These are phyloP conservation scores for Entomortierella chlamydospora DNA, from an alignment of 192 early-diverging fungal genomes.

Conservation along the genomic window DNA sequence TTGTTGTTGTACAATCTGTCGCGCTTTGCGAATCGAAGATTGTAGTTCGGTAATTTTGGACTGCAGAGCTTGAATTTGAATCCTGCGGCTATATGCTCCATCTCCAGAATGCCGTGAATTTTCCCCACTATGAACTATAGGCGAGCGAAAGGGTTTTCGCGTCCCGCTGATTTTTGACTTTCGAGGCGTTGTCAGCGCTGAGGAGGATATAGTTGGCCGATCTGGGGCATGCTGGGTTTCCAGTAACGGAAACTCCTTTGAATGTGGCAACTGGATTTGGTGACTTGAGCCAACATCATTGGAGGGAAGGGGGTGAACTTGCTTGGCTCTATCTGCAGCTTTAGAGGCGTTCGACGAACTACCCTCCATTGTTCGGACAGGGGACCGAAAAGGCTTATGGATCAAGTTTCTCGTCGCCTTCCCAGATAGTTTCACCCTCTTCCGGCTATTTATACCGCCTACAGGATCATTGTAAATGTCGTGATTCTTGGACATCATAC, in stretches of 20 bases:
- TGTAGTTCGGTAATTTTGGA: slow-evolving; percentile 18
- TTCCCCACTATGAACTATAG: background rate
- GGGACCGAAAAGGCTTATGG: slow-evolving; percentile 36
- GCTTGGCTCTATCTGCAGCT: background rate
- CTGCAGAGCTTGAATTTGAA: slow-evolving; percentile 17
- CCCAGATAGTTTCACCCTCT: background rate
- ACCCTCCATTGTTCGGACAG: background rate
- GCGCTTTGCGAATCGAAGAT: slow-evolving; percentile 29
- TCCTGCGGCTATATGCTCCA: background rate
- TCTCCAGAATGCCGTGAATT: background rate
- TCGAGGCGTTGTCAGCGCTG: background rate
- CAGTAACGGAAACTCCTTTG: background rate
- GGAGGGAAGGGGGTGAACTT: background rate
- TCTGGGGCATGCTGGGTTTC: background rate
- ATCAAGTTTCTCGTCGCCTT: background rate
- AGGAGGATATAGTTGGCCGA: background rate
- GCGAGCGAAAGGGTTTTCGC: slow-evolving; percentile 18
- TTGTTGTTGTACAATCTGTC: slow-evolving; percentile 26
- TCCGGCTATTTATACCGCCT: background rate
- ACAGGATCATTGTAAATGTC: background rate
- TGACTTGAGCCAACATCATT: background rate
- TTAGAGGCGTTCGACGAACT: background rate
- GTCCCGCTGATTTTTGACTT: background rate
- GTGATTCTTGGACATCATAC: no score
- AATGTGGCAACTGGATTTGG: background rate